These are phyloP conservation scores for Coelastrella sp. DNA, from an alignment of 139 green algal genomes.

Conservation along the genomic window DNA sequence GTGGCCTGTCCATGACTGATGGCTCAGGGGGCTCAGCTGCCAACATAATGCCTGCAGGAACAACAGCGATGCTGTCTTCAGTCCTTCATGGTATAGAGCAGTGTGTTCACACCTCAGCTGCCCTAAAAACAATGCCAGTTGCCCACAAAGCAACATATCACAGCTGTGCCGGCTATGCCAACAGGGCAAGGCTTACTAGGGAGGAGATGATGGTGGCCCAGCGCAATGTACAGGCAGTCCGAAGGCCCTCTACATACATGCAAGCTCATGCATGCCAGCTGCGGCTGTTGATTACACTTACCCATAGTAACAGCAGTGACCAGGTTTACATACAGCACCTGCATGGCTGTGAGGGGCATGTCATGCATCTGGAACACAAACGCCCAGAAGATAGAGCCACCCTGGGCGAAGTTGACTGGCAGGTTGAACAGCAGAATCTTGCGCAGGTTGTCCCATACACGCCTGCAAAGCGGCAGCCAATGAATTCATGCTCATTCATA, in stretches of 20 bases:
- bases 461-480: slow-evolving; percentile 58
- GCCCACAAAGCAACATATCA: too few species aligned
- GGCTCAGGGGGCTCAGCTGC: slow-evolving; percentile 87
- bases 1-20: slow-evolving; percentile 69
- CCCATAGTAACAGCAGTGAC: slow-evolving; percentile 92
- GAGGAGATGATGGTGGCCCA: too few species aligned
- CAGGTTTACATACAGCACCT: slow-evolving; percentile 95
- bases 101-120: too few species aligned
- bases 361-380: slow-evolving; percentile 90
- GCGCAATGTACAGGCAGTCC: background rate
- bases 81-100: too few species aligned
- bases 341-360: slow-evolving; percentile 59
- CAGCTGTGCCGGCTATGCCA: too few species aligned
- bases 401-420: slow-evolving; percentile 90
- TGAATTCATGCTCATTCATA: background rate
- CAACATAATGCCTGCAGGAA: slow-evolving; percentile 76
- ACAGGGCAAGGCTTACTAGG: too few species aligned
- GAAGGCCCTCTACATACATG: too few species aligned
- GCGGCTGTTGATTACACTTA: background rate
- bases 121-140: too few species aligned
- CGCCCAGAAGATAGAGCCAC: slow-evolving; percentile 92
- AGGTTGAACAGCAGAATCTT: slow-evolving; percentile 65
- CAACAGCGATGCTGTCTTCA: background rate
- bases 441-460: slow-evolving; percentile 92
- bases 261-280: too few species aligned